Evolutionary conservation across 345 rosid species (phyloP), one percentile per base, ranked within the genome.

Genomic region (Theobroma cacao): DNA sequence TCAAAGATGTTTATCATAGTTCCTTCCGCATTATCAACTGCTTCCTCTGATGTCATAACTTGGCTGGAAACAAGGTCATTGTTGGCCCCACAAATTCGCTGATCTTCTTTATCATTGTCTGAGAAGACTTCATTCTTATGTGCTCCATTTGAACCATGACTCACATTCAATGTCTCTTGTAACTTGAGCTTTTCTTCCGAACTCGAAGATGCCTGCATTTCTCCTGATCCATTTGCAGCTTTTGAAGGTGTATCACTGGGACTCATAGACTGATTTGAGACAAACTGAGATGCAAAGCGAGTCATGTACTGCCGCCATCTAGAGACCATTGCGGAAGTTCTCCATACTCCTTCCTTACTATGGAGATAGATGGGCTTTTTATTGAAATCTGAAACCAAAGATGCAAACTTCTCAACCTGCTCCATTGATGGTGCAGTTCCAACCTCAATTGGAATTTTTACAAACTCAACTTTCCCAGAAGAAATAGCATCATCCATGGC

Each of bases 231-330:
- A 76, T 78, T 64, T 28, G 73, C 63, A 64, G 78, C 78, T 59
- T 75, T 31, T 55, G 69, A 75, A 31, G 28, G 59, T 26, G 34
- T 30, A 62, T 85, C 87, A 66, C 26, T 67, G 5, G 72, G 43
- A 82, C 58, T 66, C 17, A 50, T 50, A 45, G 70, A 59, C 63
- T 64, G 83, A 75, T 59, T 64, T 43, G 79, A 70, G 45, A 53
- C 72, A 11, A n/a, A 63, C 68, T 81, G 87, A 64, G 83, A 81
- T 45, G 80, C 75, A 71, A 34, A 76, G 67, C 97, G 91, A 75
- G 85, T 88, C 91, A 90, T 89, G 87, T 85, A 91, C 90, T 95
- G 99, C 85, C 90, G 88, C 97, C 99, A 95, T 84, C 98, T 88
- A 66, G 99, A 93, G 48, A 93, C 85, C 99, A 95, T 90, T 31